phyloP scores from a whole-genome alignment of 2,329 filamentous ascomycete genomes.

The Xylaria sp. region DNA sequence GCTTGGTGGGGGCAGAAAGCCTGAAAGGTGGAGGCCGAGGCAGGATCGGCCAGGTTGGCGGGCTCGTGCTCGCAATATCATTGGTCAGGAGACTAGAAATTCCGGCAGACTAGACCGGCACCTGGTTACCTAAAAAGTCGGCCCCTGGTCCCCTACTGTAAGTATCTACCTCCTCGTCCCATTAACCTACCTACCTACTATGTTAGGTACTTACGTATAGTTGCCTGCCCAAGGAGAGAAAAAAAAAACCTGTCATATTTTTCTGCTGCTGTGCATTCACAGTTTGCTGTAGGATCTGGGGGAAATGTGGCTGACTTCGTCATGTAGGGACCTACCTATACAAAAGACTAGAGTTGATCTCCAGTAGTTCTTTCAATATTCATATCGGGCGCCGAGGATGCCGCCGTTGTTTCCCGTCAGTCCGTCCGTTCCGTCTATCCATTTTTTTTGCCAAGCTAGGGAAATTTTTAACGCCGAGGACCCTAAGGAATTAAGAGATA shows the following conservation, averaged over 20 bases:
- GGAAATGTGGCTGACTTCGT: not conserved
- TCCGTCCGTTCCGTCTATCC: not conserved
- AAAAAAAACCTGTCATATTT: not conserved
- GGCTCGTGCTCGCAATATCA: constrained; percentile 12
- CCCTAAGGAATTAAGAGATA: constrained; percentile 23
- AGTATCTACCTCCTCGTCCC: not conserved
- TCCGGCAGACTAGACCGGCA: constrained; percentile 23
- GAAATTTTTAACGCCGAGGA: constrained; percentile 23
- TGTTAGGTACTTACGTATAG: no score
- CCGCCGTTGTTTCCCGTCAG: not conserved
- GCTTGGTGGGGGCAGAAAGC: constrained; percentile 17
- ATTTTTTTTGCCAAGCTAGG: constrained; percentile 4
- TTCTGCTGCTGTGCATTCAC: not conserved
- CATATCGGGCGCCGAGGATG: not conserved
- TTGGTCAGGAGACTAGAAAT: constrained; percentile 11
- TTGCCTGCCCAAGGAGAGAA: not conserved
- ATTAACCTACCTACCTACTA: not conserved
- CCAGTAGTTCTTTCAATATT: not conserved
- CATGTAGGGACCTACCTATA: not conserved
- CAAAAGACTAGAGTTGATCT: not conserved
- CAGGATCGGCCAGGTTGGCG: constrained; percentile 17
- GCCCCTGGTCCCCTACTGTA: not conserved
- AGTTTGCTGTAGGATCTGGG: not conserved
- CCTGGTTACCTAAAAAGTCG: not conserved
- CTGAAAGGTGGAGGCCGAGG: constrained; percentile 31